These are phyloP conservation scores for Debaryomyces udenii DNA, from an alignment of 1,139 yeast genomes.

Conservation along the genomic window DNA sequence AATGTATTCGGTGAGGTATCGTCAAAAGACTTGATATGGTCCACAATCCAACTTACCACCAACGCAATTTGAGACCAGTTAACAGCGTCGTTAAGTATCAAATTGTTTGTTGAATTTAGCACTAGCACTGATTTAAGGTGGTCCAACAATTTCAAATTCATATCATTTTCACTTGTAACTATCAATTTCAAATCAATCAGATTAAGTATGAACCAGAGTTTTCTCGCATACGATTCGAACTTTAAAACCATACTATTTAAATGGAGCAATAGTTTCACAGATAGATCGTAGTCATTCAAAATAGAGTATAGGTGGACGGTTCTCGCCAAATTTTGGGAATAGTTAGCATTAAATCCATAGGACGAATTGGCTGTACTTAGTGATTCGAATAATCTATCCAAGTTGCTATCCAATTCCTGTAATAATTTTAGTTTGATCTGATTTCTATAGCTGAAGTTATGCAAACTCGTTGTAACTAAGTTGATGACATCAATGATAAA, in stretches of 20 bases:
- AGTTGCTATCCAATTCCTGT: conserved; percentile 16
- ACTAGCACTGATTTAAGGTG: conserved; percentile 35
- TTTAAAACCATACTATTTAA: conserved; percentile 26
- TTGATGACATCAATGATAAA: conserved; percentile 37
- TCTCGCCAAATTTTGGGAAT: conserved; percentile 3
- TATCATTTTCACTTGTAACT: conserved; percentile 9
- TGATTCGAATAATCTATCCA: conserved; percentile 15
- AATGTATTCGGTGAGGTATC: conserved; percentile 9
- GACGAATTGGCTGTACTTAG: conserved; percentile 3
- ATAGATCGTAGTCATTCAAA: conserved; percentile 40
- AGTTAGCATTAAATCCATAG: conserved; percentile 1
- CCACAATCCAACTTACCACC: conserved; percentile 36
- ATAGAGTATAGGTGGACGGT: conserved; percentile 37
- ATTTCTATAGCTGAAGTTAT: conserved; percentile 29
- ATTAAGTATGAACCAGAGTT: conserved; percentile 36
- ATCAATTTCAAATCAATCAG: conserved; percentile 14
- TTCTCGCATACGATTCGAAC: conserved; percentile 37
- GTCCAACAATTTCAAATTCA: conserved; percentile 20
- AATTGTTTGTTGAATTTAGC: conserved; percentile 33
- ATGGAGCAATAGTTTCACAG: conserved; percentile 33
- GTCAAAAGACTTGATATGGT: conserved; percentile 20
- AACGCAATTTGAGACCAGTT: conserved; percentile 33
- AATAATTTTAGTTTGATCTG: conserved; percentile 21
- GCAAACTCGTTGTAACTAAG: conserved; percentile 33
- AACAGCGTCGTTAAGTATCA: conserved; percentile 29